A percentile compares a stretch with the other conserved stretches of the same genome.
These are phyloP conservation scores for Talaromyces sp. DNA, from an alignment of 2,329 filamentous ascomycete genomes.

Conservation along the genomic window DNA sequence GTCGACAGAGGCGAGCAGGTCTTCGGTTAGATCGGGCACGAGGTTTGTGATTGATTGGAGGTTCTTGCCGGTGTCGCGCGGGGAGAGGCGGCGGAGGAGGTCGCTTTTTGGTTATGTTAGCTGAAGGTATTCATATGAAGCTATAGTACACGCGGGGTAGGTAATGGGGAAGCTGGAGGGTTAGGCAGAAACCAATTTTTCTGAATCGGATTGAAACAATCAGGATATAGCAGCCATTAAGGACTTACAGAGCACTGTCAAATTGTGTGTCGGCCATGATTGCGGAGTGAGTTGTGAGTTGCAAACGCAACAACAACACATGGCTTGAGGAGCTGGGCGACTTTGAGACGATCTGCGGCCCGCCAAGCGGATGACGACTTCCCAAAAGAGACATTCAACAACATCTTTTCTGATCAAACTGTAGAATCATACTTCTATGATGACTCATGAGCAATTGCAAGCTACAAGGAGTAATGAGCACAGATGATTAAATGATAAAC, in stretches of 20 bases:
- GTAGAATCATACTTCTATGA: background rate
- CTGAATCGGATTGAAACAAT: background rate
- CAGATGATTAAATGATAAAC: background rate
- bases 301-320: constrained; percentile 9
- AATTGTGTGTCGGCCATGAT: constrained; percentile 51
- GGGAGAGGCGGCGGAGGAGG: constrained; percentile 95
- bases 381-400: background rate
- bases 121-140: background rate
- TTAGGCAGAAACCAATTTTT: background rate
- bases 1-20: constrained; percentile 95
- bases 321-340: background rate
- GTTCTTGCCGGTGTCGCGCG: constrained; percentile 84
- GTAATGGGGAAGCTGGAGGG: background rate
- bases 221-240: no score
- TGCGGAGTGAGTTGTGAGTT: constrained; percentile 20
- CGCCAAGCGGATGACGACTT: constrained; percentile 1
- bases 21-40: constrained; percentile 89
- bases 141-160: constrained; percentile 7
- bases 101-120: constrained; percentile 59
- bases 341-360: constrained; percentile 20
- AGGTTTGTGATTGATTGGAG: constrained; percentile 85
- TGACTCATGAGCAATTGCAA: background rate
- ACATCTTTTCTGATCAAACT: background rate
- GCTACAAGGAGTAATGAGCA: background rate
- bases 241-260: constrained; percentile 51